phyloP scores from a whole-genome alignment of 2,329 filamentous ascomycete genomes.

The Apiospora koreana region DNA sequence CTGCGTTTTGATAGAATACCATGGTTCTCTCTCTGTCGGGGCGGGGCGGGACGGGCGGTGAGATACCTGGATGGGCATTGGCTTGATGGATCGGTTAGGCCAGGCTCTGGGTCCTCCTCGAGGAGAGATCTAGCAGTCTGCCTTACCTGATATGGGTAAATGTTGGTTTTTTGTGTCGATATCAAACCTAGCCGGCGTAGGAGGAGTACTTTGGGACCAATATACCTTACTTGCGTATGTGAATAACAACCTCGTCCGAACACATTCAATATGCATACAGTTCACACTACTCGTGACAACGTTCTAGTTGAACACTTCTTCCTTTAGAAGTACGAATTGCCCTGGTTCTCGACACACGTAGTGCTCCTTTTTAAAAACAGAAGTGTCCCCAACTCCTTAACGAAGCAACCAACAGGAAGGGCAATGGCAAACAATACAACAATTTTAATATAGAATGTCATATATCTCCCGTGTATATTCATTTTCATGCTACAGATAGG shows the following conservation, averaged over 20 bases:
- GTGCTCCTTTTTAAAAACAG: too few relatives aligned
- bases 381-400: too few relatives aligned
- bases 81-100: neutral
- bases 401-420: neutral
- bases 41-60: neutral
- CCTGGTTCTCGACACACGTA: too few relatives aligned
- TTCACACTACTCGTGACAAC: neutral
- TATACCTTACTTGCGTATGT: constrained; percentile 15
- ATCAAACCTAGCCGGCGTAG: constrained; percentile 8
- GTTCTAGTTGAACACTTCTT: neutral
- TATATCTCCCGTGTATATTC: neutral
- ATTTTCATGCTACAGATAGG: neutral
- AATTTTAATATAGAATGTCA: neutral
- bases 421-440: neutral
- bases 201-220: neutral
- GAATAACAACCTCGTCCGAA: constrained; percentile 19
- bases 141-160: neutral
- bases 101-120: neutral
- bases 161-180: neutral
- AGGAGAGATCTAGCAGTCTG: neutral
- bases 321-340: neutral
- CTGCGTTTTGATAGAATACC: neutral
- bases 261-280: constrained; percentile 13
- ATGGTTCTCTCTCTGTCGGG: neutral
- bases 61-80: neutral